These are phyloP conservation scores for Carex cristatella DNA, from an alignment of 176 grass and related monocot genomes.

Conservation along the genomic window DNA sequence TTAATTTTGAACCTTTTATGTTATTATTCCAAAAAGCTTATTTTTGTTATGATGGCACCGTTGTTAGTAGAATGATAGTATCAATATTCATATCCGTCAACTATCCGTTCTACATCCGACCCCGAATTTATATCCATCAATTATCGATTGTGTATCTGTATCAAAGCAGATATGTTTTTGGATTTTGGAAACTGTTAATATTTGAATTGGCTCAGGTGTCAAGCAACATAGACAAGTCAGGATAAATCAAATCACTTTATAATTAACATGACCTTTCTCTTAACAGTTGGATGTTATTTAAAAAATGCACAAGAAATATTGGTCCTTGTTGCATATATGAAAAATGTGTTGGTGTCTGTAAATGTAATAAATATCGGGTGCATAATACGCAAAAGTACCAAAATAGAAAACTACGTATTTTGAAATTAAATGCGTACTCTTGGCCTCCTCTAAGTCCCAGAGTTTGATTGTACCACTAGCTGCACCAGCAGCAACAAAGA, in stretches of 20 bases:
- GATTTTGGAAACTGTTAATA: not conserved
- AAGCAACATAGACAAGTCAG: not conserved
- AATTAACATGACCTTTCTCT: slow-evolving; percentile 3
- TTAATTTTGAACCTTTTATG: not conserved
- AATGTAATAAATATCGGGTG: not conserved
- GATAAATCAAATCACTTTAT: not conserved
- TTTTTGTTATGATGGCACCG: not conserved
- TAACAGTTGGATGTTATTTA: not conserved
- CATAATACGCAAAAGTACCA: not conserved
- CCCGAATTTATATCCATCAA: not conserved
- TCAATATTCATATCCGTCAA: not conserved
- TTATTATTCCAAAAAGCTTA: not conserved
- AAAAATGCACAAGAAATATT: not conserved
- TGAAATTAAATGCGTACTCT: slow-evolving; percentile 48
- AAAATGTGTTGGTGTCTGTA: not conserved
- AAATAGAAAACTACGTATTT: not conserved
- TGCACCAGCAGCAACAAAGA: slow-evolving; percentile 87
- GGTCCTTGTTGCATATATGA: not conserved
- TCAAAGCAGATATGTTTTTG: not conserved
- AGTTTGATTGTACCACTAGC: slow-evolving; percentile 89
- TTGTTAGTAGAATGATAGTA: not conserved
- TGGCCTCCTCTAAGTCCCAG: slow-evolving; percentile 91
- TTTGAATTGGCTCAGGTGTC: not conserved
- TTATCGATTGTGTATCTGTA: not conserved
- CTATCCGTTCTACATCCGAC: not conserved